Evolutionary conservation across 768 basidiomycete genomes (phyloP).

Genomic region (Clavulina sp.): DNA sequence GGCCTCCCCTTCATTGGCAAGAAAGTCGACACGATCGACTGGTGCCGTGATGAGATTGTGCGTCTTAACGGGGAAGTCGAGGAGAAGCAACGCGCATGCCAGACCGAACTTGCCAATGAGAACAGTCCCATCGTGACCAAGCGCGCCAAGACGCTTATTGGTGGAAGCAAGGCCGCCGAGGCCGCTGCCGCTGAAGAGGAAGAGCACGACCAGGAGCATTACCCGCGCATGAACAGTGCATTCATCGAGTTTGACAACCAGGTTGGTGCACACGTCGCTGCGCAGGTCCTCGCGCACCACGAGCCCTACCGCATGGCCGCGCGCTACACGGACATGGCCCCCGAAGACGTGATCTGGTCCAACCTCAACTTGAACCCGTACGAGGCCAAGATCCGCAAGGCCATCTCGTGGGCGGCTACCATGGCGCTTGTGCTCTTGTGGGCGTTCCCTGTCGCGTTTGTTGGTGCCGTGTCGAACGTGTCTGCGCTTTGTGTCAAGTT

Average conservation of each 20-base stretch:
- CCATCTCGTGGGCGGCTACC: conserved; percentile 57
- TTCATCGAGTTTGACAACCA: conserved; percentile 88
- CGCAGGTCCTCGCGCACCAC: conserved; percentile 57
- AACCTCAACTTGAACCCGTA: conserved; percentile 85
- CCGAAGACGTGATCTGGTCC: conserved; percentile 80
- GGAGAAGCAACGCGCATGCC: not conserved
- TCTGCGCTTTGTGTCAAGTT: conserved; percentile 38
- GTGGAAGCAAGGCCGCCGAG: no score
- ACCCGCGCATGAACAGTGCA: conserved; percentile 48
- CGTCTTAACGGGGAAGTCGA: conserved; percentile 13
- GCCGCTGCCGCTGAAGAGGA: conserved; percentile 20
- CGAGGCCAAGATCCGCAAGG: conserved; percentile 49
- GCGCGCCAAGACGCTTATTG: no score
- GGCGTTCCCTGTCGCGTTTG: conserved; percentile 74
- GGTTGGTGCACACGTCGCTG: conserved; percentile 80
- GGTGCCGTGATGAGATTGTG: conserved; percentile 62
- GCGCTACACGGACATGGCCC: conserved; percentile 66
- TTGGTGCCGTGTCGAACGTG: conserved; percentile 51
- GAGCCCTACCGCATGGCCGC: conserved; percentile 66
- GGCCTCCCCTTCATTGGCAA: conserved; percentile 53
- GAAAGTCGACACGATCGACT: conserved; percentile 88
- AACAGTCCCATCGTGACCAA: no score
- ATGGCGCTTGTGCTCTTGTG: conserved; percentile 70
- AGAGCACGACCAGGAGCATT: conserved; percentile 23
- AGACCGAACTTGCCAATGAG: not conserved